phyloP scores from a whole-genome alignment of 2,329 filamentous ascomycete genomes.

The Emmonsiellopsis sp. region DNA sequence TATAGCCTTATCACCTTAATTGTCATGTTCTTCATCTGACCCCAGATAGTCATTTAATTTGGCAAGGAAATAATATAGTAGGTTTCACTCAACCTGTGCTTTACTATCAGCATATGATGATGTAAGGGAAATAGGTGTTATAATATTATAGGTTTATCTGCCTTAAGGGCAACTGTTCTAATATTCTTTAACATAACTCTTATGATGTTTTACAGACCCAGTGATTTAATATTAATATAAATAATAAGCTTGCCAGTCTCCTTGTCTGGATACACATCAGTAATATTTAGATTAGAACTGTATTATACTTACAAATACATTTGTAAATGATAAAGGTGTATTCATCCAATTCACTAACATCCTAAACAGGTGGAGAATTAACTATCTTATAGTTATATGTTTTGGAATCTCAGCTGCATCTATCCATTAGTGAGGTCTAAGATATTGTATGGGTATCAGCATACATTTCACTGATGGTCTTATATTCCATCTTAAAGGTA shows the following conservation, averaged over 20 bases:
- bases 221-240: constrained; percentile 26
- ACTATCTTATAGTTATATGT: constrained; percentile 23
- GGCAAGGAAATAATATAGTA: constrained; percentile 14
- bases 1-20: too few species aligned
- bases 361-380: constrained; percentile 12
- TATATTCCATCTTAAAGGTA: constrained; percentile 15
- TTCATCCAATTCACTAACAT: constrained; percentile 12
- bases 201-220: constrained; percentile 22
- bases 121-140: neutral
- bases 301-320: constrained; percentile 13
- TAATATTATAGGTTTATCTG: constrained; percentile 23
- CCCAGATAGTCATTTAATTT: constrained; percentile 4
- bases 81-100: constrained; percentile 10
- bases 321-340: constrained; percentile 19
- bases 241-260: constrained; percentile 14
- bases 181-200: constrained; percentile 21
- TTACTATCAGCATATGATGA: too few species aligned
- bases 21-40: too few species aligned
- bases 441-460: constrained; percentile 6
- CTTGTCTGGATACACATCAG: constrained; percentile 15
- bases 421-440: constrained; percentile 17
- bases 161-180: constrained; percentile 21
- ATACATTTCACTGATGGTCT: constrained; percentile 16
- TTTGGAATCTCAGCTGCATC: too few species aligned
- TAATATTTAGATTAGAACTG: constrained; percentile 8